A percentile compares a stretch with the other conserved stretches of the same genome.
Evolutionary conservation across 768 basidiomycete species (phyloP).

Genomic region (Lepiota brunneoincarnata): DNA sequence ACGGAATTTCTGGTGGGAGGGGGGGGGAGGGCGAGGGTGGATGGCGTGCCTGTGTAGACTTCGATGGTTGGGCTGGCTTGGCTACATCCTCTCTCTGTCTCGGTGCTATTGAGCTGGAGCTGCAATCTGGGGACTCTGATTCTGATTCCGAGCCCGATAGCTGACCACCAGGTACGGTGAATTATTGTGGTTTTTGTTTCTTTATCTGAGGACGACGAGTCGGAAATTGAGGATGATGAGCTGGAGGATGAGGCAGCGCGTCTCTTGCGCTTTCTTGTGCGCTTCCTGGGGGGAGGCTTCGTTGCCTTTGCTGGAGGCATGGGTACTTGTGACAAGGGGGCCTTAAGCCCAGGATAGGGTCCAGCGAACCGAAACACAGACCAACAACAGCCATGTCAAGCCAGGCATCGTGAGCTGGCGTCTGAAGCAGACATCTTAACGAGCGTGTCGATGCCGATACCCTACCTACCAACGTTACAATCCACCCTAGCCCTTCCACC

Average conservation of each 20-base stretch:
- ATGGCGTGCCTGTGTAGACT: slow-evolving; percentile 16
- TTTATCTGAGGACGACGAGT: slow-evolving; percentile 24
- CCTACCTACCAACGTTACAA: slow-evolving; percentile 42
- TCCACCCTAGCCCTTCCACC: slow-evolving; percentile 79
- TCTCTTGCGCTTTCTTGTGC: slow-evolving; percentile 54
- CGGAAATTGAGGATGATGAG: slow-evolving; percentile 41
- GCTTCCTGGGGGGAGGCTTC: slow-evolving; percentile 37
- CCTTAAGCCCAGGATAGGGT: too few relatives aligned
- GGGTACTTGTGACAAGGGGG: not conserved
- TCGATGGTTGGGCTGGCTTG: slow-evolving; percentile 1
- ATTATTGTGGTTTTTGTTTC: slow-evolving; percentile 11
- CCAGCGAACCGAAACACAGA: too few relatives aligned
- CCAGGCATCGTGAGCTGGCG: slow-evolving; percentile 69
- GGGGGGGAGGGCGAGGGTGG: slow-evolving; percentile 48
- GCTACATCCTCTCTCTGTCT: slow-evolving; percentile 14
- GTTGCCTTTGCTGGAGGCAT: slow-evolving; percentile 27
- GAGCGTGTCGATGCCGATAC: slow-evolving; percentile 87
- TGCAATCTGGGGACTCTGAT: slow-evolving; percentile 22
- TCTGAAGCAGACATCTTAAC: slow-evolving; percentile 81
- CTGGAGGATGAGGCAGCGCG: slow-evolving; percentile 42
- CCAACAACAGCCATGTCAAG: too few relatives aligned
- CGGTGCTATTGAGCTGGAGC: slow-evolving; percentile 18
- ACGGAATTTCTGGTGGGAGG: slow-evolving; percentile 45
- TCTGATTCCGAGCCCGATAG: slow-evolving; percentile 26
- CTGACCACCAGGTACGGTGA: slow-evolving; percentile 8